A percentile compares a stretch with the other conserved stretches of the same genome.
Evolutionary conservation across 1,284 basidiomycete species (phyloP).

Genomic region (Anthracocystis setariae): DNA sequence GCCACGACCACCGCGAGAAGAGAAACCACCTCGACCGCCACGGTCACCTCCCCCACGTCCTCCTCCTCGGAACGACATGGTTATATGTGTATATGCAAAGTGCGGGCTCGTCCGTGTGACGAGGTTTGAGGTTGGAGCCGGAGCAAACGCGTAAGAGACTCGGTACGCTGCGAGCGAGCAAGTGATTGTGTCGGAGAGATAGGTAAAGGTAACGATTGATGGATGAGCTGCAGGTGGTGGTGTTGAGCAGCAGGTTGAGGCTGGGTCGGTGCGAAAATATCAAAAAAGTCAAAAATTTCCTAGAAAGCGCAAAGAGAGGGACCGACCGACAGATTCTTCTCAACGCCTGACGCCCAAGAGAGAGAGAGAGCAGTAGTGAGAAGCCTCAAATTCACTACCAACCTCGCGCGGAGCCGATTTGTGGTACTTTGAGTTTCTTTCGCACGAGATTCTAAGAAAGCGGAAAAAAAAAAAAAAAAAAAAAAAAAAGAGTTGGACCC

Average conservation of each 20-base stretch:
- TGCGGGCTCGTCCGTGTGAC: constrained; percentile 1
- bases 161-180: not conserved
- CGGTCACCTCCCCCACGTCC: constrained; percentile 53
- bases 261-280: constrained; percentile 13
- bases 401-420: constrained; percentile 25
- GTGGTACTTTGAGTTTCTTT: constrained; percentile 3
- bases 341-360: no score
- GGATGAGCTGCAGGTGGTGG: constrained; percentile 6
- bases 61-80: constrained; percentile 60
- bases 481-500: no score
- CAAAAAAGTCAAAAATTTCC: constrained; percentile 49
- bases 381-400: constrained; percentile 4
- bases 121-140: not conserved
- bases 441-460: no score
- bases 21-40: constrained; percentile 59
- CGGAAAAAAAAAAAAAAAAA: no score
- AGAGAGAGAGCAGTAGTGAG: no score
- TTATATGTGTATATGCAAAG: not conserved
- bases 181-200: not conserved
- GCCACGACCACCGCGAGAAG: constrained; percentile 57
- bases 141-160: not conserved
- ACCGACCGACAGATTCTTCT: constrained; percentile 26
- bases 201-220: constrained; percentile 1
- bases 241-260: not conserved
- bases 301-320: not conserved